Evolutionary conservation across 2,329 filamentous ascomycete genomes (phyloP), one percentile per base, ranked within the genome.

Genomic region (Monosporascus sp.): DNA sequence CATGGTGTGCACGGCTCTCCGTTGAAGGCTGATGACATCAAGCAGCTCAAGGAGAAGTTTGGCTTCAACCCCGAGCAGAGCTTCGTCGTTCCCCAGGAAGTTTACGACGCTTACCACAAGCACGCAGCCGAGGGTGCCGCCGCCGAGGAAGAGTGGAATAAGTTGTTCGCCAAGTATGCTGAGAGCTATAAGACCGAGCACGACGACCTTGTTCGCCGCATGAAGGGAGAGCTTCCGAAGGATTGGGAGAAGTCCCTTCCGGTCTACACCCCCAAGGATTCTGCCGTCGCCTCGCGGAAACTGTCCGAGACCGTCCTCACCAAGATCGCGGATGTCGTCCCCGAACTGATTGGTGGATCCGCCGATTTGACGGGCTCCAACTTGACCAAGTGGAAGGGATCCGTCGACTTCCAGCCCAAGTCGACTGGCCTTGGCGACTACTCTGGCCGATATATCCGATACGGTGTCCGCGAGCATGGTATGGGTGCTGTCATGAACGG

Each of bases 301-400:
- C 87, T 97, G 55, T 97, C 93, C 61, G 93, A 99, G 84, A 87
- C 83, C 56, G 92, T 97, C 55, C 85, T 99, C 61, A 81, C 87
- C 78, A 93, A 92, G 75, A 87, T 99, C 67, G 85, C 96, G 79
- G 75, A 81, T 50, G 84, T 79, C 61, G 71, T 99, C 52, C 94
- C 94, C 62, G 94, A 97, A 77, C 86, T 99, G 55, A 75, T 99
- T 57, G 96, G 93, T 72, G 94, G 94, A 67, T 99, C 94, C 61
- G 94, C 94, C 65, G 94, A 99, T 82, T 76, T 99, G 81, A 99
- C 94, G 72, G 91, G 91, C 70, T 97, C 94, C 72, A 99, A 99
- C 85, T 87, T 97, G 80, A 99, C 94, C 64, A 87, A 92, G 72
- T 97, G 92, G 91, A 99, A 97, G 88, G 83, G 85, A 52, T 93